Base-by-base conservation (phyloP, 2,329 filamentous ascomycete genomes). In the Bretziella fagacearum region DNA sequence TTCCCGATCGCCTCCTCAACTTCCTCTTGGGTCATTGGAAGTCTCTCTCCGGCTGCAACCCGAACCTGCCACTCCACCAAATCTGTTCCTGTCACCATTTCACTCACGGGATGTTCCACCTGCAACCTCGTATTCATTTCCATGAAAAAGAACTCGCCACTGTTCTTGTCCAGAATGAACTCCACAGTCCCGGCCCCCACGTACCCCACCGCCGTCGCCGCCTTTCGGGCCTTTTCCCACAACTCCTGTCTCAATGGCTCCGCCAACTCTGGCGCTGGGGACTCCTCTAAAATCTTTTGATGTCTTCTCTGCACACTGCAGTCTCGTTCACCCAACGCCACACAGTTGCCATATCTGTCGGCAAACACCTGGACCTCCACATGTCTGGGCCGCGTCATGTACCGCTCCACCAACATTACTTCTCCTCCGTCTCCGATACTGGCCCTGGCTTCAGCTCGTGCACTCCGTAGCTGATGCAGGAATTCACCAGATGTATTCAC, bases 61-160 rank as follows among this genome's bases (percentile, higher is more conserved):
- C 86, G 77, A 57, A 98, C 84, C 63, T 98, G 91, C 91, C 91
- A 98, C 58, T 89, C 80, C 3, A 98, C 91, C 29, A 98, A 79
- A 55, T 80, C 75, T 4, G 76, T 71, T 4, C 76, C 76, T 2
- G 76, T 80, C 42, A 79, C 74, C 69, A 77, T 77, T 60, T 76
- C 73, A 37, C 69, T 96, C 17, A 96, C 91, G 0, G 91, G 91
- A 57, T 98, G 91, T 64, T 98, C 91, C 43, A 98, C 91, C 62
- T 98, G 91, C 17, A 98, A 67, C 44, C 91, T 73, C 0, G 91
- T 95, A 57, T 84, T 81, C 72, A 84, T 82, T 63, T 84, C 80
- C 72, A 83, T 80, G 55, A 84, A 84, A 62, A 76, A 94, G 61
- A 91, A 94, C 36, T 81, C 73, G 41, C 78, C 82, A 4, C 77